Conservation (phyloP, 2,329 filamentous ascomycete genomes). For the Cercospora sojina region DNA sequence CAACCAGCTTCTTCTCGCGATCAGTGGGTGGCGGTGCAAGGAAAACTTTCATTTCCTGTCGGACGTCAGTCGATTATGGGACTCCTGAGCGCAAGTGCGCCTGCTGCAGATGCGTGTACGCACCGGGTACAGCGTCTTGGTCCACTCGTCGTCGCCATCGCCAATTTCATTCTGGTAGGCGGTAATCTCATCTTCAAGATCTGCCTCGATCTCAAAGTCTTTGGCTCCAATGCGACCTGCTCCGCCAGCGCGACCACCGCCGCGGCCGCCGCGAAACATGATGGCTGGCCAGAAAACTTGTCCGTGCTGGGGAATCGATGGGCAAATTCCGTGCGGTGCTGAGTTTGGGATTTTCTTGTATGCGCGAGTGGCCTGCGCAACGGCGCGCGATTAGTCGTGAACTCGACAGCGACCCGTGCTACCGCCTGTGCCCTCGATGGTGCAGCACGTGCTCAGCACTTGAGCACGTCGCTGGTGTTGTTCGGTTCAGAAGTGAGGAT, state of each 20-base stretch:
- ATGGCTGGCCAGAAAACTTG: not conserved
- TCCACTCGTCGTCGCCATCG: constrained; percentile 24
- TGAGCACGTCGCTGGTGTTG: not conserved
- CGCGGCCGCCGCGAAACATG: constrained; percentile 24
- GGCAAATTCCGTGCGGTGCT: not conserved
- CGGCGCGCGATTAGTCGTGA: not conserved
- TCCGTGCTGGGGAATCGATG: not conserved
- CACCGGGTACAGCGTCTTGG: constrained; percentile 26
- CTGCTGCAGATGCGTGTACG: not conserved
- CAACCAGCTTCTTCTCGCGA: constrained; percentile 18
- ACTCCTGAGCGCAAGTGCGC: not conserved
- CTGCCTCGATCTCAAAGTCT: constrained; percentile 26
- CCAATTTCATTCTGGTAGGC: constrained; percentile 15
- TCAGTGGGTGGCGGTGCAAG: constrained; percentile 19
- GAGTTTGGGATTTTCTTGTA: not conserved
- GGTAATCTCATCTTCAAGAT: constrained; percentile 25
- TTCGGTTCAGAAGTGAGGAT: not conserved
- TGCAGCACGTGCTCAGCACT: constrained; percentile 3
- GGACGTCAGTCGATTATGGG: not conserved
- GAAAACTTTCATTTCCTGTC: constrained; percentile 14
- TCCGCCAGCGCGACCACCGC: constrained; percentile 19
- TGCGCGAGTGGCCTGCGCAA: not conserved
- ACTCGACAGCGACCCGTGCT: not conserved
- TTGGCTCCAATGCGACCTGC: constrained; percentile 15
- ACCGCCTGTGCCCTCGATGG: not conserved